A percentile compares a stretch with the other conserved stretches of the same genome.
These are phyloP conservation scores for Tilletiopsis washingtonensis DNA, from an alignment of 1,284 basidiomycete genomes.

Conservation along the genomic window DNA sequence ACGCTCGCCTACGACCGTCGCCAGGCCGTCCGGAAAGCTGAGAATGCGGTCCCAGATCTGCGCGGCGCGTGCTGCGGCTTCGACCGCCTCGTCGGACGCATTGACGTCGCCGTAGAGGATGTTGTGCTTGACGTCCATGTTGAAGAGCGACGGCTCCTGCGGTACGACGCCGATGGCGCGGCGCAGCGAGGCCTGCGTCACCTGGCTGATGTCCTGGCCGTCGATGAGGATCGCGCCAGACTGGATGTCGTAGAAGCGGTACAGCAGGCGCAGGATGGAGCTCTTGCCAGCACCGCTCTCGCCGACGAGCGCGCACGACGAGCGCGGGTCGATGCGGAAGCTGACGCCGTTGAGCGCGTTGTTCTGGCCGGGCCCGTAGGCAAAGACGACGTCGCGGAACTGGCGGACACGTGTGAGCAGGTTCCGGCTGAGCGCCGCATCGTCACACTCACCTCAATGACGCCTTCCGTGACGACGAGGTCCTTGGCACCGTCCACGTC, in stretches of 20 bases:
- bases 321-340: conserved; percentile 68
- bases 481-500: conserved; percentile 69
- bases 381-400: conserved; percentile 54
- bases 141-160: conserved; percentile 59
- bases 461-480: conserved; percentile 62
- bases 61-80: conserved; percentile 37
- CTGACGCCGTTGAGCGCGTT: conserved; percentile 68
- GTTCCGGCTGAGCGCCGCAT: no score
- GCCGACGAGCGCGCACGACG: conserved; percentile 38
- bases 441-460: no score
- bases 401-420: no score
- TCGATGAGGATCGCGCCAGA: conserved; percentile 56
- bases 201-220: conserved; percentile 72
- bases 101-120: conserved; percentile 37
- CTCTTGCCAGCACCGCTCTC: conserved; percentile 71
- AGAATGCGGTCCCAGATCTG: conserved; percentile 44
- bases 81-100: conserved; percentile 36
- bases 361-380: conserved; percentile 66
- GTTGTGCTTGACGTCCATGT: conserved; percentile 58
- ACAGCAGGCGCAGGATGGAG: conserved; percentile 71
- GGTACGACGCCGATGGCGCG: conserved; percentile 64
- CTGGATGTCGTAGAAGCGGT: conserved; percentile 76
- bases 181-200: conserved; percentile 69
- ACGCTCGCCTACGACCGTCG: conserved; percentile 71
- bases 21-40: conserved; percentile 65